Base-by-base conservation (phyloP, 1,284 basidiomycete genomes). In the Ustilago crameri region DNA sequence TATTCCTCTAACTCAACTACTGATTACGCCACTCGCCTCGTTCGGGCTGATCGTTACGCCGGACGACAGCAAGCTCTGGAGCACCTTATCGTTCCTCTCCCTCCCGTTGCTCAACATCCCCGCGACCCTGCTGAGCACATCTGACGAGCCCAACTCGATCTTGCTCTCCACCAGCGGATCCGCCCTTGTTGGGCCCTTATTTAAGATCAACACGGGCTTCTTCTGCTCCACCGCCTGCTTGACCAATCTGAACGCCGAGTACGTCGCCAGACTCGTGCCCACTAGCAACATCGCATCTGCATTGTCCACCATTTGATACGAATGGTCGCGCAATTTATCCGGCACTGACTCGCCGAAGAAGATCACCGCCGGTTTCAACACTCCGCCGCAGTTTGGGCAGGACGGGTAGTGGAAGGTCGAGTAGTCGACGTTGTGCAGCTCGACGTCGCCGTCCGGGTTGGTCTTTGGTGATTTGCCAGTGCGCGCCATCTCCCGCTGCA, bases 311-410 rank as follows among this genome's bases (percentile, higher is more conserved):
- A 77, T 44, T 12, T 58, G 26, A 38, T 63, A 69, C 8, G 74
- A 69, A 18, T 64, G 64, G 14, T 76, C 66, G 15, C 74, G 70
- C 15, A 82, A 46, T 14, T 50, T 42, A 22, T 72, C 58, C 12
- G 77, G 78, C 5, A 84, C 77, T 15, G 71, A 75, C 52, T 84
- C 82, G 30, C 82, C 82, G 44, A 84, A 84, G 45, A 83, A 81
- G 35, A 80, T 70, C 17, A 83, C 81, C 12, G 66, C 65, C 0
- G 82, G 82, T 61, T 84, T 84, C 23, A 84, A 60, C 2, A 82
- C 63, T 18, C 82, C 82, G 22, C 76, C 78, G 58, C 82, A 84
- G 47, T 64, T 70, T 5, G 82, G 81, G 51, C 82, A 84, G 2
- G 74, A 20, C 2, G 80, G 77, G 40, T 79, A 80, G 45, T 66